Base-by-base conservation (phyloP, 1,284 basidiomycete genomes). In the Ceratobasidium sp. region DNA sequence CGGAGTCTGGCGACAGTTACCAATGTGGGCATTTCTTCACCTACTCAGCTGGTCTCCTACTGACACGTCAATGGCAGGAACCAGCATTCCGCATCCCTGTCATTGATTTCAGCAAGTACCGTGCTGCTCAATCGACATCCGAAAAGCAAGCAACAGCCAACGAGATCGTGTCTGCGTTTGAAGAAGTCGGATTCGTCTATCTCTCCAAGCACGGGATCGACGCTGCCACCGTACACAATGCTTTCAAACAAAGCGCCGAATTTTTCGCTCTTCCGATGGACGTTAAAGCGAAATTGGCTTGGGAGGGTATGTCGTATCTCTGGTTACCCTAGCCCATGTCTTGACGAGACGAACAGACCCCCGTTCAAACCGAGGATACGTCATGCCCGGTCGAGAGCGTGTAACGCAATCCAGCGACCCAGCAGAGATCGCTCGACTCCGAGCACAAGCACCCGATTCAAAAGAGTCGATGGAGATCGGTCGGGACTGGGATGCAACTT, bases 381-480 rank as follows among this genome's bases (percentile, higher is more conserved):
- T 95, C 43, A 82, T 85, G 75, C 82, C 91, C 57, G 93, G 93
- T 16, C 86, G 93, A 23, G 93, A 95, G 78, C 88, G 90, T 36
- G 90, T 93, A 34, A 92, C 91, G 0, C 90, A 92, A 75, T 89
- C 89, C 50, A 83, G 84, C 32, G 86, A 92, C 26, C 71, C 87
- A 4, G 80, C 83, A n/a, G 92, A 93, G 80, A 94, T 95, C 75
- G 89, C 88, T 45, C 80, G 84, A 39, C 82, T 94, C 21, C 89
- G 93, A 28, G 83, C 83, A 65, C 87, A 86, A 75, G 87, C 92
- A 0, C 93, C 93, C 0, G 76, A 78, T 36, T 72, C 34, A 43
- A 73, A 71, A 79, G 92, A 94, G 79, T 84, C 87, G 16, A 92
- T 94, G 87, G 93, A 95, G 79, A 93, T 94, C 70, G 92, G 92